These are phyloP conservation scores for Hyaloscypha variabilis DNA, from an alignment of 495 filamentous ascomycete species.

Conservation along the genomic window DNA sequence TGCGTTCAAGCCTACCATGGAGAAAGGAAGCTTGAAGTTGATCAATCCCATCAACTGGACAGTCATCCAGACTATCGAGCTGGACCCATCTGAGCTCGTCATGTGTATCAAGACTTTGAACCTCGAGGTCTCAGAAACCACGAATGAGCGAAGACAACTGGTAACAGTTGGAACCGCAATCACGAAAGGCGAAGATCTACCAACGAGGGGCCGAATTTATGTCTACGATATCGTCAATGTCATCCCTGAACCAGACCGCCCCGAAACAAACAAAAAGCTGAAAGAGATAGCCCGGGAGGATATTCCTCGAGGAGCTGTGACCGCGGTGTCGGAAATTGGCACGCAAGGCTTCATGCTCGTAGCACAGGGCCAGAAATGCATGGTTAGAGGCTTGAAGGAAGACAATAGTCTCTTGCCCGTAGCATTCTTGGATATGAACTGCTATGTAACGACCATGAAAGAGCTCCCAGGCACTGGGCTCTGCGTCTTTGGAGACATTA, in stretches of 20 bases:
- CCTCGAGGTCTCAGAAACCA: slow-evolving; percentile 87
- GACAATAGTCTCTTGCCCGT: slow-evolving; percentile 89
- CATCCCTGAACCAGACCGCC: slow-evolving; percentile 82
- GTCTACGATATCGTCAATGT: slow-evolving; percentile 91
- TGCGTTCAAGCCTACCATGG: slow-evolving; percentile 66
- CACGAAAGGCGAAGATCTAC: slow-evolving; percentile 83
- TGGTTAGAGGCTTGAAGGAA: slow-evolving; percentile 95
- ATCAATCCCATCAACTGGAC: slow-evolving; percentile 75
- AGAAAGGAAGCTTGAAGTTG: slow-evolving; percentile 71
- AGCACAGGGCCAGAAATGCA: slow-evolving; percentile 94
- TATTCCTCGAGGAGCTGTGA: slow-evolving; percentile 88
- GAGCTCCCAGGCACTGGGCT: slow-evolving; percentile 82
- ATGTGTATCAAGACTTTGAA: slow-evolving; percentile 81
- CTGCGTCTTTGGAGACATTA: slow-evolving; percentile 81
- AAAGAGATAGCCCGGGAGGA: slow-evolving; percentile 88
- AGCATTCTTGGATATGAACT: slow-evolving; percentile 97
- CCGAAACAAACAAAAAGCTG: slow-evolving; percentile 81
- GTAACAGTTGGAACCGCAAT: slow-evolving; percentile 85
- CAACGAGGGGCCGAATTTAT: slow-evolving; percentile 81
- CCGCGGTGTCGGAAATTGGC: slow-evolving; percentile 82
- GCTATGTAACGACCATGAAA: slow-evolving; percentile 81
- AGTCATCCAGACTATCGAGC: slow-evolving; percentile 70
- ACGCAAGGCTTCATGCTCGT: slow-evolving; percentile 89
- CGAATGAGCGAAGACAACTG: slow-evolving; percentile 79
- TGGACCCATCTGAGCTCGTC: slow-evolving; percentile 74